These are phyloP conservation scores for Aotearoamyces nothofagi DNA, from an alignment of 2,329 filamentous ascomycete species.

Conservation along the genomic window DNA sequence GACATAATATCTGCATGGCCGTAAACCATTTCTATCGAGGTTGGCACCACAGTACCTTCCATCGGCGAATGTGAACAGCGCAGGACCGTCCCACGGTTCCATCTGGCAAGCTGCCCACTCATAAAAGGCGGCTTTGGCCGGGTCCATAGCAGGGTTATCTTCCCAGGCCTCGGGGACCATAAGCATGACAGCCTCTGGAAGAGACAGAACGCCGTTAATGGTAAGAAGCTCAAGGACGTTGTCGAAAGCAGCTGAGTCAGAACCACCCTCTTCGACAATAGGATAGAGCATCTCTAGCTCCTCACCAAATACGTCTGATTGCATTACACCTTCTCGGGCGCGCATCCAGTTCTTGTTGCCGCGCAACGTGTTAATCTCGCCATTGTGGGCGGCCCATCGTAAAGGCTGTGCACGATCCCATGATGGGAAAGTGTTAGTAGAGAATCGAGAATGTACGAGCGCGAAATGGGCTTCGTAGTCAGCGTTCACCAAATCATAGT, in stretches of 20 bases:
- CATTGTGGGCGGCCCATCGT: slow-evolving; percentile 95
- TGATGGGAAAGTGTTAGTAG: slow-evolving; percentile 94
- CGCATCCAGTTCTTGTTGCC: slow-evolving; percentile 99
- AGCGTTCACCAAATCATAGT: slow-evolving; percentile 90
- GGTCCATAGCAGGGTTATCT: slow-evolving; percentile 82
- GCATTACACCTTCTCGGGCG: slow-evolving; percentile 86
- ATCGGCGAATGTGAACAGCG: slow-evolving; percentile 93
- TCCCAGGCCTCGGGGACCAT: slow-evolving; percentile 99
- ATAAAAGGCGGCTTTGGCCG: slow-evolving; percentile 92
- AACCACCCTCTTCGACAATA: slow-evolving; percentile 91
- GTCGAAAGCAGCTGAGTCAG: slow-evolving; percentile 92
- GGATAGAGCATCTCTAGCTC: slow-evolving; percentile 85
- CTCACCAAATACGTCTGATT: slow-evolving; percentile 82
- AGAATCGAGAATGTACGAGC: slow-evolving; percentile 92
- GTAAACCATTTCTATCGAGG: slow-evolving; percentile 85
- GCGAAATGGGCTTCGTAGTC: slow-evolving; percentile 97
- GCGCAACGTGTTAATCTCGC: slow-evolving; percentile 93
- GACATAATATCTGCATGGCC: slow-evolving; percentile 93
- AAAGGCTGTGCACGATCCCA: slow-evolving; percentile 96
- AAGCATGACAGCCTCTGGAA: slow-evolving; percentile 94
- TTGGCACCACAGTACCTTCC: slow-evolving; percentile 95
- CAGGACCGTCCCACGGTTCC: slow-evolving; percentile 97
- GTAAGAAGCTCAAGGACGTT: slow-evolving; percentile 88
- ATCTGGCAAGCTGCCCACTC: slow-evolving; percentile 98
- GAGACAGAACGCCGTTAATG: slow-evolving; percentile 88